These are phyloP conservation scores for Pseudogymnoascus sp. DNA, from an alignment of 2,329 filamentous ascomycete genomes.

Conservation along the genomic window DNA sequence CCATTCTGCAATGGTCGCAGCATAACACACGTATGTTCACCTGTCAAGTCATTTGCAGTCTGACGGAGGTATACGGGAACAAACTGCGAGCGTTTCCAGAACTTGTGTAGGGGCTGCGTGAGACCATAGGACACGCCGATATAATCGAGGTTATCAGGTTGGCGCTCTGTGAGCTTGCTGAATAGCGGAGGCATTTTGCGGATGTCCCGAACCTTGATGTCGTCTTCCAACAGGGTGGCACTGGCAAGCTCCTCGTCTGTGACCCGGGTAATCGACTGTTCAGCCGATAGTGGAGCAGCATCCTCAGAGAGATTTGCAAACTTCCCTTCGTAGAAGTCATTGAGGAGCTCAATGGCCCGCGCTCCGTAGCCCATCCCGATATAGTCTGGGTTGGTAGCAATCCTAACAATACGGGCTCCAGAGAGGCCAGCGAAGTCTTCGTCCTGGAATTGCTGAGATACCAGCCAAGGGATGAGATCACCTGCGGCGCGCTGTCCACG, in stretches of 20 bases:
- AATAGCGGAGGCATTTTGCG: slow-evolving; percentile 90
- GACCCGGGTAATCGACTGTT: slow-evolving; percentile 64
- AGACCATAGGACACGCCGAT: slow-evolving; percentile 92
- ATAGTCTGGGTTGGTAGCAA: slow-evolving; percentile 94
- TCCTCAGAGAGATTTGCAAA: slow-evolving; percentile 78
- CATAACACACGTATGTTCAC: slow-evolving; percentile 98
- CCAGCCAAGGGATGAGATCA: slow-evolving; percentile 93
- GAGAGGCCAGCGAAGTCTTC: slow-evolving; percentile 92
- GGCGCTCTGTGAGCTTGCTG: slow-evolving; percentile 74
- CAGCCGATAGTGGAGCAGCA: slow-evolving; percentile 40
- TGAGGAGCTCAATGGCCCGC: slow-evolving; percentile 75
- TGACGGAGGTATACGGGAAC: slow-evolving; percentile 88
- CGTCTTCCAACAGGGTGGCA: slow-evolving; percentile 70
- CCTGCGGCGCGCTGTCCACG: slow-evolving; percentile 83
- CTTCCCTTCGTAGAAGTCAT: slow-evolving; percentile 91
- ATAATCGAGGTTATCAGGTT: slow-evolving; percentile 76
- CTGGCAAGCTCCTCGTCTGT: slow-evolving; percentile 75
- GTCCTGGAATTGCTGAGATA: slow-evolving; percentile 97
- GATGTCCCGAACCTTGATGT: slow-evolving; percentile 84
- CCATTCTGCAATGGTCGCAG: slow-evolving; percentile 64
- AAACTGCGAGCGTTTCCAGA: slow-evolving; percentile 88
- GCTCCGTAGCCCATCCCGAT: slow-evolving; percentile 87
- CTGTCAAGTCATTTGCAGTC: slow-evolving; percentile 91
- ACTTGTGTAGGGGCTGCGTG: slow-evolving; percentile 79
- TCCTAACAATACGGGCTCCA: slow-evolving; percentile 83